Evolutionary conservation across 371 early-diverging fungal species (phyloP), one percentile per base, ranked within the genome.

Genomic region (Mortierella polycephala): DNA sequence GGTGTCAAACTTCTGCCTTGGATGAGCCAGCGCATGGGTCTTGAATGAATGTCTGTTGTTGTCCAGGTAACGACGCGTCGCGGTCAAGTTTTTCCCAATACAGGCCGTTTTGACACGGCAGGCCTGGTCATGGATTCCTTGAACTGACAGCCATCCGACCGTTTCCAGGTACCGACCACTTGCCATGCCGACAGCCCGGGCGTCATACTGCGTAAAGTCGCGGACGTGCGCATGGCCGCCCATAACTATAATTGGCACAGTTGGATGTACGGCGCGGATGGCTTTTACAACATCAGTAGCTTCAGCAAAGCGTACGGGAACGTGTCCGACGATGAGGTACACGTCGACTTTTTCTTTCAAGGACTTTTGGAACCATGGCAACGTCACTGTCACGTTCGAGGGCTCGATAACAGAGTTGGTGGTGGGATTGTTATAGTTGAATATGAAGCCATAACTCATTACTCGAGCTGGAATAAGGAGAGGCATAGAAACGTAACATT

Each of bases 151-250:
- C 67, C 83, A 87, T 7, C 87, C 89, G 55, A 89, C 55, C 16
- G 89, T 85, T 50, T 89, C 89, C 66, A 89, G 57, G 75, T 83
- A 89, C 16, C 86, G 82, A 40, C 89, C 89, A 41, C 85, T 82
- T 23, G 84, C 81, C 30, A 89, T 74, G 40, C 85, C 89, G 65
- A 82, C 86, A 18, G 85, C 85, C 68, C 84, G 83, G 13, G 61
- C 60, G 72, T 87, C 89, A 53, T 82, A 86, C 47, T 61, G 61
- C 13, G 16, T 46, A 46, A 46, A 46, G 46, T 46, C 46, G 59
- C 90, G 86, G 20, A 85, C 73, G 69, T 90, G 90, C 76, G 83
- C 75, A 67, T 90, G 88, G 4, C 90, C 90, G 37, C 90, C 88
- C 45, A 90, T 71, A 46, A 90, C 63, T 20, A 86, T 74, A 59